Conservation (phyloP, 2,329 filamentous ascomycete species). For the Cordyceps pruinosa region DNA sequence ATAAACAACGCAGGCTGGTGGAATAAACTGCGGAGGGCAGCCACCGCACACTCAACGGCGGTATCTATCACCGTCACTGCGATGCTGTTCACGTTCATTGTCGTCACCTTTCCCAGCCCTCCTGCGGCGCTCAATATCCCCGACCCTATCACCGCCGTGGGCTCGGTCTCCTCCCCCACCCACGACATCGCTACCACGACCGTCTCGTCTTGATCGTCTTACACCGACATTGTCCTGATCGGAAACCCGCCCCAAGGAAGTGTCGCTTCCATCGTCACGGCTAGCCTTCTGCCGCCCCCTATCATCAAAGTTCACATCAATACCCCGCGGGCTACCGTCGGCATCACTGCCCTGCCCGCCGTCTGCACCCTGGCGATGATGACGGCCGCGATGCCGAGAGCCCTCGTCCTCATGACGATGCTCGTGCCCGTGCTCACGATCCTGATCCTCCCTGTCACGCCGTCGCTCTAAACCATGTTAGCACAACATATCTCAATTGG, state of each 20-base stretch:
- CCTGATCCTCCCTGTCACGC: background rate
- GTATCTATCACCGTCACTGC: constrained; percentile 17
- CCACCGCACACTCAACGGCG: background rate
- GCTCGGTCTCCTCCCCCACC: background rate
- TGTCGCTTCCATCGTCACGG: background rate
- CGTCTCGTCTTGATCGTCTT: background rate
- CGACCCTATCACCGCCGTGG: background rate
- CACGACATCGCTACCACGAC: background rate
- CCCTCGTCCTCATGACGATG: constrained; percentile 23
- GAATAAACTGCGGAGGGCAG: background rate
- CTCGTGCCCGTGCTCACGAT: background rate
- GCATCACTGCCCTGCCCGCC: constrained; percentile 21
- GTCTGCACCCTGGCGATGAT: constrained; percentile 22
- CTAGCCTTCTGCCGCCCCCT: background rate
- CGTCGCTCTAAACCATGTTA: constrained; percentile 1
- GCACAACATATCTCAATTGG: constrained; percentile 1
- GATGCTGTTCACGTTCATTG: constrained; percentile 19
- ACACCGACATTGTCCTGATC: background rate
- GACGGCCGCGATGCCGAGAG: constrained; percentile 21
- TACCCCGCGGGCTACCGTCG: constrained; percentile 17
- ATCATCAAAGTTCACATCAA: background rate
- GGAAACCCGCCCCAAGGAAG: background rate
- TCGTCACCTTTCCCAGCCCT: constrained; percentile 16
- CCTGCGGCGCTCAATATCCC: constrained; percentile 23
- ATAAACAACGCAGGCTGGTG: background rate